Evolutionary conservation across 371 early-diverging fungal genomes (phyloP).

Genomic region (Entomophthora muscae): DNA sequence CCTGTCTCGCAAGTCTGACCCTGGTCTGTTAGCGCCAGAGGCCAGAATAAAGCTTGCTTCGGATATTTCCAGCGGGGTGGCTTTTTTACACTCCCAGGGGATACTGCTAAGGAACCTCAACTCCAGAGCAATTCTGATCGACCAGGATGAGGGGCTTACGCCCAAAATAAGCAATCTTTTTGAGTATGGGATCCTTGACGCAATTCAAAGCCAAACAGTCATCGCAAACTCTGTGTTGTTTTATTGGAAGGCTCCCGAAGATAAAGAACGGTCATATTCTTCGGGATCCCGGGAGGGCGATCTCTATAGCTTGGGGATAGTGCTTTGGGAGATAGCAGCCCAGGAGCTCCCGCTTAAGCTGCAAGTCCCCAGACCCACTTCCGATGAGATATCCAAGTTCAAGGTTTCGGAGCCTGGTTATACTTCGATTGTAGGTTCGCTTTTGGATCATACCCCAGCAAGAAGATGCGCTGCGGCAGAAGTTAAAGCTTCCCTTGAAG

Average conservation of each 20-base stretch:
- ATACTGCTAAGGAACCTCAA: not conserved
- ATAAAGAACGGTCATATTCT: not conserved
- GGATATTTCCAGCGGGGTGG: not conserved
- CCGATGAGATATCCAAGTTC: no score
- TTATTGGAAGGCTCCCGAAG: slow-evolving; percentile 3
- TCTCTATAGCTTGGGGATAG: not conserved
- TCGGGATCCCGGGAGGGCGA: not conserved
- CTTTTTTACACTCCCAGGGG: not conserved
- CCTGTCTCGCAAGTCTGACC: not conserved
- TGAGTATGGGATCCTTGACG: not conserved
- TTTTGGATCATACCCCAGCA: no score
- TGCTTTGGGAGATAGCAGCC: slow-evolving; percentile 1
- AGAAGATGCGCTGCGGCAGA: not conserved
- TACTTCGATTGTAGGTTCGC: no score
- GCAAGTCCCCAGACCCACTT: no score
- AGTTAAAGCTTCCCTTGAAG: not conserved
- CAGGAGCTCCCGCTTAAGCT: not conserved
- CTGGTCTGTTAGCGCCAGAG: not conserved
- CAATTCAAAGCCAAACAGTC: not conserved
- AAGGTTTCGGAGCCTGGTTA: no score
- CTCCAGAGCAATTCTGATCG: not conserved
- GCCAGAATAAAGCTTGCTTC: not conserved
- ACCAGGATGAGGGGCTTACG: not conserved
- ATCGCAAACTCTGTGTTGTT: not conserved
- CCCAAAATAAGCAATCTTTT: not conserved